A percentile compares a stretch with the other conserved stretches of the same genome.
Evolutionary conservation across 2,329 filamentous ascomycete species (phyloP).

Genomic region (Paracoccidioides brasiliensis): DNA sequence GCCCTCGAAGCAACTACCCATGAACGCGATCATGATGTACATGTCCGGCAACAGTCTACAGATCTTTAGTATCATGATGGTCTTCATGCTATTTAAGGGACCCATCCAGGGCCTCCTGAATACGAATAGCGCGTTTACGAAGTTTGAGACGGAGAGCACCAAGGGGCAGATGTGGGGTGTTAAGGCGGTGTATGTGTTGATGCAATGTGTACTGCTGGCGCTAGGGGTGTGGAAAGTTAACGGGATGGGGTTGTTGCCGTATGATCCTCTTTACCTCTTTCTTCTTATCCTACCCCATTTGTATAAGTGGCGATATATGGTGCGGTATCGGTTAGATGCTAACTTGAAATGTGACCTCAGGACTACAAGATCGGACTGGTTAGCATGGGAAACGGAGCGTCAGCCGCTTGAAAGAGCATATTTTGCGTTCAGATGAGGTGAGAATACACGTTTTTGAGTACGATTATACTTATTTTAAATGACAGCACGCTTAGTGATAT

Average conservation of each 20-base stretch:
- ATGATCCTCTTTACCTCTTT: constrained; percentile 12
- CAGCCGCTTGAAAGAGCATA: constrained; percentile 54
- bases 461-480: neutral
- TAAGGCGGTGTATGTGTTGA: constrained; percentile 75
- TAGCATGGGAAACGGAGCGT: constrained; percentile 81
- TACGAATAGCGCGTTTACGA: constrained; percentile 79
- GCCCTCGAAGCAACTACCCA: constrained; percentile 85
- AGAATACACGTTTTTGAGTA: neutral
- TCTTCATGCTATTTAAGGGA: constrained; percentile 97
- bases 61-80: constrained; percentile 99
- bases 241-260: constrained; percentile 88
- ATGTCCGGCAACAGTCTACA: constrained; percentile 98
- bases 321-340: constrained; percentile 9
- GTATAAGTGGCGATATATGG: neutral
- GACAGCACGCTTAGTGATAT: neutral
- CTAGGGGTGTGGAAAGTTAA: constrained; percentile 96
- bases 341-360: constrained; percentile 21
- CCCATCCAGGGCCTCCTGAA: constrained; percentile 72
- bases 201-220: constrained; percentile 71
- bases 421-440: constrained; percentile 39
- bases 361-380: constrained; percentile 92
- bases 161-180: constrained; percentile 61
- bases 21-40: constrained; percentile 99
- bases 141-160: constrained; percentile 75
- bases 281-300: neutral